Conservation (phyloP, 495 filamentous ascomycete genomes). For the Lophium mytilinum region DNA sequence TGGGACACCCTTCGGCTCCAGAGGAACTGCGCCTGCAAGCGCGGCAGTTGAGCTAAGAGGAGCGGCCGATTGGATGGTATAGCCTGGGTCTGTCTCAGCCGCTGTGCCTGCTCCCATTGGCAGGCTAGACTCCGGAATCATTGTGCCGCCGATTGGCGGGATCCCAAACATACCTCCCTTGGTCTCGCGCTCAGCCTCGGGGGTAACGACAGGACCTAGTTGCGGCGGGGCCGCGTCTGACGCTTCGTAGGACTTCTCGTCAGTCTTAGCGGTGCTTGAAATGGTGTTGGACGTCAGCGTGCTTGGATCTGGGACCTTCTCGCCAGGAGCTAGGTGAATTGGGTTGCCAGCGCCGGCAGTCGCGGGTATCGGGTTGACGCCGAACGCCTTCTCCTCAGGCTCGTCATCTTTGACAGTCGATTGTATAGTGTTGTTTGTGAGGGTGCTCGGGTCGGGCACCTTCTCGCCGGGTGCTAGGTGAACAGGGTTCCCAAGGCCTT, state of each 20-base stretch:
- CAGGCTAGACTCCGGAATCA: conserved; percentile 83
- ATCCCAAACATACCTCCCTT: conserved; percentile 51
- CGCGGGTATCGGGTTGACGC: conserved; percentile 61
- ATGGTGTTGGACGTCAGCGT: conserved; percentile 47
- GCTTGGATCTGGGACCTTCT: conserved; percentile 61
- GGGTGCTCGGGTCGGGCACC: conserved; percentile 7
- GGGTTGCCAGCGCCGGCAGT: conserved; percentile 72
- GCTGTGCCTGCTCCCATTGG: conserved; percentile 47
- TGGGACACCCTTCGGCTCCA: conserved; percentile 50
- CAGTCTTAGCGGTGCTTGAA: conserved; percentile 58
- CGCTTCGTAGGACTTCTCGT: conserved; percentile 78
- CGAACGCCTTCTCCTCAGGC: conserved; percentile 22
- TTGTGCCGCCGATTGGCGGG: conserved; percentile 52
- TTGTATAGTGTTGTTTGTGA: conserved; percentile 8
- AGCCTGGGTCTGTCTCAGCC: conserved; percentile 41
- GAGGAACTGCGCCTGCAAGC: conserved; percentile 62
- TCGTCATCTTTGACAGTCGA: conserved; percentile 18
- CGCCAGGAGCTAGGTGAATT: conserved; percentile 67
- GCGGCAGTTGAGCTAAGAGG: conserved; percentile 64
- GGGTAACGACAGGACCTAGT: conserved; percentile 40
- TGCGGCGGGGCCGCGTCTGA: conserved; percentile 39
- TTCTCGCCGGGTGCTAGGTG: conserved; percentile 5
- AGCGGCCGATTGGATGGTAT: conserved; percentile 58
- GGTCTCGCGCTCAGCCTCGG: conserved; percentile 37
- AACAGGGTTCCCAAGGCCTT: conserved; percentile 17